Evolutionary conservation across 495 filamentous ascomycete genomes (phyloP).

Genomic region (Penicillium ochrochloron): DNA sequence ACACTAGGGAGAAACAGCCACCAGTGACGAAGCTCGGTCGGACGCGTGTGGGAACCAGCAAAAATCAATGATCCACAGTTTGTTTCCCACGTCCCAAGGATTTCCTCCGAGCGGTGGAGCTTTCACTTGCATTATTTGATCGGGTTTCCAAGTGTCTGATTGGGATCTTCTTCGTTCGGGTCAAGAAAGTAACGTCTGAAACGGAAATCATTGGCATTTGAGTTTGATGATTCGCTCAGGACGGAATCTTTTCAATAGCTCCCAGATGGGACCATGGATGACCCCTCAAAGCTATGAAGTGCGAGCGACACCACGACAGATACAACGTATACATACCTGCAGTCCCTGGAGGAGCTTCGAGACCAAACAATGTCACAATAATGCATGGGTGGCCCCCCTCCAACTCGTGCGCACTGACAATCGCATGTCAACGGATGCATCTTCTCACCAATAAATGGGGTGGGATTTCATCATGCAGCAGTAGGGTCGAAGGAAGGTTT

Average conservation of each 20-base stretch:
- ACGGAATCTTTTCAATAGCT: too few relatives aligned
- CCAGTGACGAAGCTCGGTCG: neutral
- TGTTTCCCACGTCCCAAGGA: slow-evolving; percentile 3
- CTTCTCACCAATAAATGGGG: neutral
- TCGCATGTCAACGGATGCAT: neutral
- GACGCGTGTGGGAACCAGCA: slow-evolving; percentile 19
- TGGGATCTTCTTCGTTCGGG: too few relatives aligned
- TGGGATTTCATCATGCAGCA: slow-evolving; percentile 2
- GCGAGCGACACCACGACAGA: neutral
- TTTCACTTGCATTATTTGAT: neutral
- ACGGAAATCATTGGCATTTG: too few relatives aligned
- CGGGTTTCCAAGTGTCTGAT: neutral
- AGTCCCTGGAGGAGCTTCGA: neutral
- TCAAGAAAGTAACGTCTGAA: too few relatives aligned
- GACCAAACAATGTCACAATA: neutral
- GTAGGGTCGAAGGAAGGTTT: slow-evolving; percentile 9
- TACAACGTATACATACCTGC: neutral
- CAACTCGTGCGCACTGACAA: slow-evolving; percentile 33
- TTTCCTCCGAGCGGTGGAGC: slow-evolving; percentile 5
- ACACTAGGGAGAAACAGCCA: neutral
- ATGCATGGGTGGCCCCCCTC: slow-evolving; percentile 26
- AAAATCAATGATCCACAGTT: slow-evolving; percentile 5
- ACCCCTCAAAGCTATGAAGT: neutral
- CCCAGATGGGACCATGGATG: too few relatives aligned
- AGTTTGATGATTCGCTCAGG: too few relatives aligned